Conservation (phyloP, 768 basidiomycete species). For the Symmetrospora coprosmae region DNA sequence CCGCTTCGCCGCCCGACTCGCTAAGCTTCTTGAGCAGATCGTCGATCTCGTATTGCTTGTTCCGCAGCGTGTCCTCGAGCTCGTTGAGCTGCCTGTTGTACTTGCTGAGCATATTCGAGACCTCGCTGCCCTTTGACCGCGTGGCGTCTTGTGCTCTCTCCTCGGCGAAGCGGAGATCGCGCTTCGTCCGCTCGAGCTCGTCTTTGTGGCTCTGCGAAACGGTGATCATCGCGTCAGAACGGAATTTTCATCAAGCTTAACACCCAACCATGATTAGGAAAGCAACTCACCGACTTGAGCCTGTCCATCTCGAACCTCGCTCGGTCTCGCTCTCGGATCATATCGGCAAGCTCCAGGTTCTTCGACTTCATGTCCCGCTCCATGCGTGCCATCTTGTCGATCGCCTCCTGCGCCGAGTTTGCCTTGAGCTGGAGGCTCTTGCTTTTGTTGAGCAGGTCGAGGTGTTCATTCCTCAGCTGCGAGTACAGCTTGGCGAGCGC, state of each 20-base stretch:
- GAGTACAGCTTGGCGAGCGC: conserved; percentile 96
- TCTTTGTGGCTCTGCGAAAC: conserved; percentile 63
- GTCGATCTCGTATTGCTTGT: conserved; percentile 93
- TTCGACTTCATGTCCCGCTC: conserved; percentile 96
- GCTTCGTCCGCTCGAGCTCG: conserved; percentile 75
- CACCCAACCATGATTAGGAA: not conserved
- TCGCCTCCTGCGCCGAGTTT: conserved; percentile 92
- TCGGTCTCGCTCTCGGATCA: conserved; percentile 93
- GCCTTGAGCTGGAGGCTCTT: conserved; percentile 96
- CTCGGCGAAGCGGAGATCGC: conserved; percentile 85
- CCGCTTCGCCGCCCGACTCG: conserved; percentile 56
- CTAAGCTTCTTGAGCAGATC: conserved; percentile 72
- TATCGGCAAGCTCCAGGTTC: conserved; percentile 93
- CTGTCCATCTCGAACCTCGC: conserved; percentile 91
- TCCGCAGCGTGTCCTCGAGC: conserved; percentile 80
- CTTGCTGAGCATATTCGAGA: conserved; percentile 69
- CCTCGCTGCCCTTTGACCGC: conserved; percentile 81
- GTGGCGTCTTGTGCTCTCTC: conserved; percentile 93
- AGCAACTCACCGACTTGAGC: conserved; percentile 52
- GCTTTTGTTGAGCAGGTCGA: conserved; percentile 92
- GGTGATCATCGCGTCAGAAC: not conserved
- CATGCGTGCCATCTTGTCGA: conserved; percentile 98
- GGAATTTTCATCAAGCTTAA: no score
- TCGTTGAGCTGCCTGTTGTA: conserved; percentile 93
- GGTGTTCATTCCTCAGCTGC: conserved; percentile 88